Base-by-base conservation (phyloP, 2,329 filamentous ascomycete genomes). In the Nemania sp. region DNA sequence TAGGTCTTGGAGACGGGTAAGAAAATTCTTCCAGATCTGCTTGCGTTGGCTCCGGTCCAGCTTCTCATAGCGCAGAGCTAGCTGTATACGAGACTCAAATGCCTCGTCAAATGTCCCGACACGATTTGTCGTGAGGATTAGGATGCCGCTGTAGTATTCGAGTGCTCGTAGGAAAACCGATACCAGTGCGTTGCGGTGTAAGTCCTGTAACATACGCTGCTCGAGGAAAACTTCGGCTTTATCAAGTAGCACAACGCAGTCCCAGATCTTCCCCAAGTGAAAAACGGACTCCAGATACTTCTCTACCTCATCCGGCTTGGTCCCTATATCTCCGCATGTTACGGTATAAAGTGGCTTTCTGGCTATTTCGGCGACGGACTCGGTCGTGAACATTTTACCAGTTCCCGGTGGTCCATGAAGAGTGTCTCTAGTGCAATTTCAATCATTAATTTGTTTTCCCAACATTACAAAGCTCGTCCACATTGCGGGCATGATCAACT, bases 121-220 rank as follows among this genome's bases (percentile, higher is more conserved):
- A 0, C 77, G 72, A 21, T 78, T 76, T 7, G 73, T 72, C 2
- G 78, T 80, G 0, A 79, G 69, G 57, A 79, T 74, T 3, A 77
- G 68, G 50, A 80, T 76, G 42, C 78, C 78, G 9, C 73, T 66
- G 52, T 78, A 79, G 59, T 79, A 78, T 34, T 78, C 74, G 2
- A 80, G 66, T 5, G 72, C 70, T 11, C 76, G 73, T 12, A 80
- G 69, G 54, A 76, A 73, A 13, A 74, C 74, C 0, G 67, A 67
- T 3, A 69, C 68, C 0, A 69, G 54, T 0, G 66, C 64, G 37
- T 71, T 70, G 0, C 68, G 59, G 0, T 62, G 25, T 1, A 68
- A 63, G 29, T 69, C 63, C 5, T 40, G 25, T 1, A 64, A 32
- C 0, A 48, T 63, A 7, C 68, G 57, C 42, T 69, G 53, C 39